These are phyloP conservation scores for Neurospora sp. DNA, from an alignment of 495 filamentous ascomycete species.

Conservation along the genomic window DNA sequence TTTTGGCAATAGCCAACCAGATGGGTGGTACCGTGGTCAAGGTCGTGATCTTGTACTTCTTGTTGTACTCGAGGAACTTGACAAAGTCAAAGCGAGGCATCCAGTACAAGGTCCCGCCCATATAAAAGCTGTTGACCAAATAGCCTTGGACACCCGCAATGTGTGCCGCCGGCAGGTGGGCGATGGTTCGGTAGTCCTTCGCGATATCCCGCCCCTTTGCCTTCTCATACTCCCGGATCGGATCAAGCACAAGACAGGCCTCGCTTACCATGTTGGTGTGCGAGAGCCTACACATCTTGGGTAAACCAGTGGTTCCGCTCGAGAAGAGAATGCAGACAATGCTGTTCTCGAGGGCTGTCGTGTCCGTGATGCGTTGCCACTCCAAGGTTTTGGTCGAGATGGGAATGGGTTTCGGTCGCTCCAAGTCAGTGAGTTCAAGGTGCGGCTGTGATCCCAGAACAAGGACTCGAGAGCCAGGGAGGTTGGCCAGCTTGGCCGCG, in stretches of 20 bases:
- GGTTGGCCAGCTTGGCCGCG: constrained; percentile 49
- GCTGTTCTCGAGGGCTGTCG: constrained; percentile 20
- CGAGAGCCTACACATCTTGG: constrained; percentile 72
- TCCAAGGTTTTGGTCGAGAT: constrained; percentile 10
- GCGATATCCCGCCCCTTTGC: neutral
- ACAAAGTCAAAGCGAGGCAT: constrained; percentile 38
- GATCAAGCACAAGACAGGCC: constrained; percentile 12
- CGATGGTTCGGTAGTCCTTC: constrained; percentile 27
- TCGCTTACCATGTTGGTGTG: constrained; percentile 53
- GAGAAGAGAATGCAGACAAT: constrained; percentile 68
- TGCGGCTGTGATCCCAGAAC: constrained; percentile 15
- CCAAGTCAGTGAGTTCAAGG: constrained; percentile 4
- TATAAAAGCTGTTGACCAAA: constrained; percentile 25
- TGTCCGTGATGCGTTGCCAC: constrained; percentile 39
- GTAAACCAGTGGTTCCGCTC: constrained; percentile 71
- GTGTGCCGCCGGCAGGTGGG: constrained; percentile 40
- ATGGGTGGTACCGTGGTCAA: constrained; percentile 45
- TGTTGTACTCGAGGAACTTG: constrained; percentile 32
- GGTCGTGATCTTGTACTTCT: constrained; percentile 32
- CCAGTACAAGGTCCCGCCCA: constrained; percentile 39
- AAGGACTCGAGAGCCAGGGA: constrained; percentile 33
- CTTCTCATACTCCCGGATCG: constrained; percentile 3
- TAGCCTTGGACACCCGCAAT: constrained; percentile 36
- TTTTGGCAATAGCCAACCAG: constrained; percentile 38
- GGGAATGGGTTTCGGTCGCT: neutral